Evolutionary conservation across 805 yeast genomes (phyloP).

Genomic region (Nakazawaea molendinolei): DNA sequence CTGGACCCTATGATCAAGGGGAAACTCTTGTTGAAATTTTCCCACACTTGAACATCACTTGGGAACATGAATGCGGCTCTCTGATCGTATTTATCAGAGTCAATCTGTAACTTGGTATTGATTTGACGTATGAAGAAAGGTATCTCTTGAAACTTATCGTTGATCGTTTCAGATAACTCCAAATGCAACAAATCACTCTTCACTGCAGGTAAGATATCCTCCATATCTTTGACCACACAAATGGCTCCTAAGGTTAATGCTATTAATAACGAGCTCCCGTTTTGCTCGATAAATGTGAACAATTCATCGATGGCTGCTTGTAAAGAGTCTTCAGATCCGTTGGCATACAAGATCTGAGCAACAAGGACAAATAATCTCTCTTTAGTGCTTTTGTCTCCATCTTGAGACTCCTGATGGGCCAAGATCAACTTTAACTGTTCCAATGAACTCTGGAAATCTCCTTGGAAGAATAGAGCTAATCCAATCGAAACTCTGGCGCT

Average conservation of each 20-base stretch:
- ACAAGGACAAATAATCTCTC: constrained; percentile 62
- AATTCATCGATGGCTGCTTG: constrained; percentile 83
- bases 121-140: constrained; percentile 55
- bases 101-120: constrained; percentile 29
- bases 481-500: constrained; percentile 46
- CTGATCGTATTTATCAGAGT: constrained; percentile 27
- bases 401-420: constrained; percentile 34
- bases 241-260: constrained; percentile 78
- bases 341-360: constrained; percentile 74
- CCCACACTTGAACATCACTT: constrained; percentile 63
- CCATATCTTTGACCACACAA: constrained; percentile 53
- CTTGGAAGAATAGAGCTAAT: constrained; percentile 55
- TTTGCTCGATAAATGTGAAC: constrained; percentile 51
- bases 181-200: constrained; percentile 57
- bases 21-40: constrained; percentile 44
- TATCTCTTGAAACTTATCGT: constrained; percentile 47
- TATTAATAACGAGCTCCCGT: constrained; percentile 62
- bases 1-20: constrained; percentile 45
- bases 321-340: constrained; percentile 67
- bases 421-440: constrained; percentile 63
- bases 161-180: constrained; percentile 36
- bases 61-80: constrained; percentile 73
- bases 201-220: constrained; percentile 53
- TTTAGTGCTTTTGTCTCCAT: not conserved
- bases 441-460: constrained; percentile 59